These are phyloP conservation scores for Lentinula edodes DNA, from an alignment of 768 basidiomycete species.

Conservation along the genomic window DNA sequence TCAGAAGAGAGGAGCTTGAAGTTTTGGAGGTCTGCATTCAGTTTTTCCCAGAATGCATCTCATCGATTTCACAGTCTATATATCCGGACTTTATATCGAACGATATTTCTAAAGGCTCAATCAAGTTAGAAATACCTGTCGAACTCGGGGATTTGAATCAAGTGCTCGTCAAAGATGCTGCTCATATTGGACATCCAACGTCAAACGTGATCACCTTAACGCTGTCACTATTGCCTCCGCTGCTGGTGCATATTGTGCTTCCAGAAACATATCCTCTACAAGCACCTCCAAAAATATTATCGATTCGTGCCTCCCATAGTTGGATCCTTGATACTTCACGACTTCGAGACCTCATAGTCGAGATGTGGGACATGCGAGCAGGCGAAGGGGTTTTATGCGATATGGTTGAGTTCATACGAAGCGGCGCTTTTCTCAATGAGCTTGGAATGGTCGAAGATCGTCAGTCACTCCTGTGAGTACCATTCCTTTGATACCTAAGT, in stretches of 20 bases:
- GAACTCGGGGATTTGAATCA: slow-evolving; percentile 44
- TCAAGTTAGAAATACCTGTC: slow-evolving; percentile 63
- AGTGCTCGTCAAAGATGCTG: slow-evolving; percentile 29
- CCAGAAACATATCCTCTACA: slow-evolving; percentile 51
- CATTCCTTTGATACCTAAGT: background rate
- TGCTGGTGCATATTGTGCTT: slow-evolving; percentile 51
- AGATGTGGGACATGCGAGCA: slow-evolving; percentile 47
- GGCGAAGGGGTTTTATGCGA: slow-evolving; percentile 59
- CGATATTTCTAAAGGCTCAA: slow-evolving; percentile 25
- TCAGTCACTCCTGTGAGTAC: slow-evolving; percentile 33
- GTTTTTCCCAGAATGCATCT: background rate
- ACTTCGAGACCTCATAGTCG: slow-evolving; percentile 36
- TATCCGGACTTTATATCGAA: slow-evolving; percentile 58
- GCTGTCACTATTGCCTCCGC: slow-evolving; percentile 54
- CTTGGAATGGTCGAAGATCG: slow-evolving; percentile 24
- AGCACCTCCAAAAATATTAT: slow-evolving; percentile 46
- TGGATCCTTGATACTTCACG: slow-evolving; percentile 46
- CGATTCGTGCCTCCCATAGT: slow-evolving; percentile 48
- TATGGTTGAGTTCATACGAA: slow-evolving; percentile 70
- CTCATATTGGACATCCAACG: slow-evolving; percentile 2
- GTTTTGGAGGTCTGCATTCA: slow-evolving; percentile 46
- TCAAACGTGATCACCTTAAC: slow-evolving; percentile 19
- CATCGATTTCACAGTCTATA: slow-evolving; percentile 49
- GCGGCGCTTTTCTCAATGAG: slow-evolving; percentile 55
- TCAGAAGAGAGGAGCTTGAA: slow-evolving; percentile 56